Conservation (phyloP, 768 basidiomycete species). For the Lactifluus pinguis region DNA sequence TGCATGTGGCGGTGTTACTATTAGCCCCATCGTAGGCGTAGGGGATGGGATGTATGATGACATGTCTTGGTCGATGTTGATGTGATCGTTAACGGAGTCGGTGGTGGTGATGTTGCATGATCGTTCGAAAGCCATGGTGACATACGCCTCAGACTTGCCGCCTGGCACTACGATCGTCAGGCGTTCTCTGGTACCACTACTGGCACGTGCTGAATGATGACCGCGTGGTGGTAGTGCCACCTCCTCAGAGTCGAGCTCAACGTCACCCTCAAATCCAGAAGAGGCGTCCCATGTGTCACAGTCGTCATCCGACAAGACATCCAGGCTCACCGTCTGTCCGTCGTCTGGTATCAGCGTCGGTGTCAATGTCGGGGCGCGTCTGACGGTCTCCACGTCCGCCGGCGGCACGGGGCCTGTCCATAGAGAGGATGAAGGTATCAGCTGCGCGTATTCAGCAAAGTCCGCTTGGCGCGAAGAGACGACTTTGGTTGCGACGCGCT, state of each 20-base stretch:
- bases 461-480: constrained; percentile 2
- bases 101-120: constrained; percentile 3
- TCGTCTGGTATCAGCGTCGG: background rate
- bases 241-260: background rate
- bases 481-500: background rate
- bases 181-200: background rate
- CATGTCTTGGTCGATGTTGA: background rate
- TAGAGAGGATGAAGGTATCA: constrained; percentile 2
- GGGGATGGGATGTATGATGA: background rate
- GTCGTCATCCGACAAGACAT: background rate
- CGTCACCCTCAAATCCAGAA: constrained; percentile 6
- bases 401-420: background rate
- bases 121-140: constrained; percentile 15
- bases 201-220: background rate
- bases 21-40: too few species aligned
- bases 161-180: constrained; percentile 12
- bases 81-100: background rate
- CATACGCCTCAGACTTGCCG: constrained; percentile 15
- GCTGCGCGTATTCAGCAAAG: background rate
- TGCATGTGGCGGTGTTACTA: background rate
- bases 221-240: background rate
- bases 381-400: background rate
- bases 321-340: background rate
- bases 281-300: background rate
- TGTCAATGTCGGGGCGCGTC: too few species aligned